These are phyloP conservation scores for Gossypium sturtianum DNA, from an alignment of 345 rosid species.

Conservation along the genomic window DNA sequence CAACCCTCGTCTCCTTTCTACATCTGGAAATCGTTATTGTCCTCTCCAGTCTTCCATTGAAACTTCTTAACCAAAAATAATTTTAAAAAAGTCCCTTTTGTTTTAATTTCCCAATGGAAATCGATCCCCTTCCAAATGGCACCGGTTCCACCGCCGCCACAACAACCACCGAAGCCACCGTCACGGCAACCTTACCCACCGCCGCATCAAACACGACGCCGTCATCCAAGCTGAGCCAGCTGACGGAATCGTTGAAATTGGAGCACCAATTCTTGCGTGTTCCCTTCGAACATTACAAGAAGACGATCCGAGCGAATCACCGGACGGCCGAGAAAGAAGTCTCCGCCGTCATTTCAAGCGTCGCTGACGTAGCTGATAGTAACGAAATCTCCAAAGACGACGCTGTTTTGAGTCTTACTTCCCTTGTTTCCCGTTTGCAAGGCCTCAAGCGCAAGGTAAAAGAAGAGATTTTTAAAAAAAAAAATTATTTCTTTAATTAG, in stretches of 20 bases:
- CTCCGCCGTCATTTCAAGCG: conserved; percentile 55
- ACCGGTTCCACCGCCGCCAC: conserved; percentile 24
- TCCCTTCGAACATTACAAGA: conserved; percentile 95
- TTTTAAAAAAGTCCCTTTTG: background rate
- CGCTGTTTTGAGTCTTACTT: conserved; percentile 64
- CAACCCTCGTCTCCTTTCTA: too few relatives aligned
- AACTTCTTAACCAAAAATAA: background rate
- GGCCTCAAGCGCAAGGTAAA: conserved; percentile 91
- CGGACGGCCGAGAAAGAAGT: conserved; percentile 80
- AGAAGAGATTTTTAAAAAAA: background rate
- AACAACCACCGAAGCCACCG: conserved; percentile 23
- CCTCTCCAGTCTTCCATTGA: background rate
- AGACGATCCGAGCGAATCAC: conserved; percentile 83
- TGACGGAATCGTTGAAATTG: conserved; percentile 75
- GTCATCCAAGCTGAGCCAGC: conserved; percentile 48
- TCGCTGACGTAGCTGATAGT: conserved; percentile 49
- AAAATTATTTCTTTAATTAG: background rate
- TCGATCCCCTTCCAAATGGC: conserved; percentile 45
- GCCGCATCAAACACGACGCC: conserved; percentile 26
- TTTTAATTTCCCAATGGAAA: conserved; percentile 28
- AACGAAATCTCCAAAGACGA: conserved; percentile 52
- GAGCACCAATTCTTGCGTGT: conserved; percentile 94
- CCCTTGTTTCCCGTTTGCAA: conserved; percentile 85
- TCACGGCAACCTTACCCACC: conserved; percentile 14
- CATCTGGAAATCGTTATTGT: too few relatives aligned